phyloP scores from a whole-genome alignment of 441 rosid species.

The Theobroma grandiflorum region DNA sequence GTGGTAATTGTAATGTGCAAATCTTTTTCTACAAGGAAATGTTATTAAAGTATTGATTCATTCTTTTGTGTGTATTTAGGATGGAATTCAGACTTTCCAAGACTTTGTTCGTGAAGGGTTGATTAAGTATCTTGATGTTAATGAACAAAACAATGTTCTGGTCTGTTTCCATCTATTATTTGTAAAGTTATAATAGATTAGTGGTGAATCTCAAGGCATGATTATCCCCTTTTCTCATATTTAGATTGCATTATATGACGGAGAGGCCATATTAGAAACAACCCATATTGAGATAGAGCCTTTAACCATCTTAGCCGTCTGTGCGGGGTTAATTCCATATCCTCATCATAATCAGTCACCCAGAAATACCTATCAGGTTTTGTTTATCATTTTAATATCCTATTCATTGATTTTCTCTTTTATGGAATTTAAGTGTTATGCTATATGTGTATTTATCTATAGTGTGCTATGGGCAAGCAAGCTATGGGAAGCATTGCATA shows the following conservation, averaged over 20 bases:
- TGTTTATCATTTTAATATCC: not conserved
- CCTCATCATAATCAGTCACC: slow-evolving; percentile 99
- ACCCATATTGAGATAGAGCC: slow-evolving; percentile 99
- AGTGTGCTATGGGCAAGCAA: slow-evolving; percentile 99
- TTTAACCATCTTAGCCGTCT: slow-evolving; percentile 94
- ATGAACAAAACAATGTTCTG: slow-evolving; percentile 95
- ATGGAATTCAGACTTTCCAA: slow-evolving; percentile 79
- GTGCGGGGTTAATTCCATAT: slow-evolving; percentile 95
- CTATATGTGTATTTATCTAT: slow-evolving; percentile 29
- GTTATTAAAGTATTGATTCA: slow-evolving; percentile 27
- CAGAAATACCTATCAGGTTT: slow-evolving; percentile 96
- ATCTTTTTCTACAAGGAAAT: slow-evolving; percentile 19
- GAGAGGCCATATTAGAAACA: slow-evolving; percentile 69
- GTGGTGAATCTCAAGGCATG: not conserved
- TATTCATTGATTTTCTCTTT: slow-evolving; percentile 2
- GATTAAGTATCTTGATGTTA: slow-evolving; percentile 91
- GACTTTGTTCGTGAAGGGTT: slow-evolving; percentile 84
- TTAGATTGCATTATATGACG: slow-evolving; percentile 94
- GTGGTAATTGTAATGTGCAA: slow-evolving; percentile 53
- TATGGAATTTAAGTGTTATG: no score
- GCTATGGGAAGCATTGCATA: slow-evolving; percentile 99
- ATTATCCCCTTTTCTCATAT: slow-evolving; percentile 25
- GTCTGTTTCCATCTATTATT: slow-evolving; percentile 48
- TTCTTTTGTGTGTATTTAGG: slow-evolving; percentile 49
- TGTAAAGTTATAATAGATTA: slow-evolving; percentile 16